Evolutionary conservation across 2,329 filamentous ascomycete genomes (phyloP), one percentile per base, ranked within the genome.

Genomic region (Calonectria crousiana): DNA sequence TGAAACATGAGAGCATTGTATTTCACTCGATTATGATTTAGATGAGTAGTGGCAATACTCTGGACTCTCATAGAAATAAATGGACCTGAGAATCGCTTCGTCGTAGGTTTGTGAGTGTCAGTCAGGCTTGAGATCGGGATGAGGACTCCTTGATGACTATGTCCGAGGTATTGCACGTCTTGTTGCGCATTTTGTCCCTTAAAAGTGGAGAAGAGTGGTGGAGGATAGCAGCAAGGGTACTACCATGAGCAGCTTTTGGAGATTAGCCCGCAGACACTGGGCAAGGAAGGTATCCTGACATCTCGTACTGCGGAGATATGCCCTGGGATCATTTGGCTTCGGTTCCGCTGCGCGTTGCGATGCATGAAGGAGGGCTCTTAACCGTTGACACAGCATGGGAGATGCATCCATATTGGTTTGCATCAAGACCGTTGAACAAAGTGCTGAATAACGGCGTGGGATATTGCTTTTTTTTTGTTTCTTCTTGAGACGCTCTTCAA

Each of bases 291-390:
- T 52, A 60, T 73, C 49, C 23, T 58, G 70, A n/a, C 44, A 13
- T 62, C 23, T 65, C 34, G 44, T 34, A 66, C 49, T 32, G 71
- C 71, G 71, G 67, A 67, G 67, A 69, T 67, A 53, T 69, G 65
- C 65, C 67, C 60, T 60, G 52, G 51, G 34, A 51, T 67, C 20
- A 13, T 69, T 73, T 66, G 47, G 51, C 66, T 69, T 65, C 71
- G 71, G 71, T 58, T 73, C 71, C 71, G 71, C 71, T 66, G 14
- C 60, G 60, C 38, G 51, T 69, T 58, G 69, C 49, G 51, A 26
- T 47, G 51, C 67, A 44, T 60, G 51, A 66, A 41, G 70, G 44
- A 8, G 67, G 58, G 60, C 56, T 36, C 32, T 51, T 51, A 6
- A 26, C 49, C 13, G 47, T 60, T 67, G 53, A 20, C 36, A 41